phyloP scores from a whole-genome alignment of 495 filamentous ascomycete genomes.

The Aspergillus nidulans region DNA sequence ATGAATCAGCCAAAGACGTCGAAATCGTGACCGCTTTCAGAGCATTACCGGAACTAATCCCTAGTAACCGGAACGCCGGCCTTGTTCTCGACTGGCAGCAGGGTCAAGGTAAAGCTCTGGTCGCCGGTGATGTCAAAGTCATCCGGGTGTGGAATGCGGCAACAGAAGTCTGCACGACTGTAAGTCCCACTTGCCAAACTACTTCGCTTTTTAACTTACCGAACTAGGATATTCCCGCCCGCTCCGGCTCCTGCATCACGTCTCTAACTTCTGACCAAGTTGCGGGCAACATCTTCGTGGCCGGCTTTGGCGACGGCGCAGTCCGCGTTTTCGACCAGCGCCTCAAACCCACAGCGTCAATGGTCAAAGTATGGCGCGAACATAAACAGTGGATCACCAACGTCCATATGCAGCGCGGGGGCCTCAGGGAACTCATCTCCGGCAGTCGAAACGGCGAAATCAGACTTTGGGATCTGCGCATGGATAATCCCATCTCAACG shows the following conservation, averaged over 20 bases:
- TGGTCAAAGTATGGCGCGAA: slow-evolving; percentile 95
- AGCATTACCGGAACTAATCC: slow-evolving; percentile 85
- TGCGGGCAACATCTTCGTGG: slow-evolving; percentile 90
- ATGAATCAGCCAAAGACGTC: slow-evolving; percentile 61
- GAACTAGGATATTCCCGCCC: slow-evolving; percentile 78
- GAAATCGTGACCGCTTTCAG: slow-evolving; percentile 92
- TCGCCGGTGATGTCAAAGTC: slow-evolving; percentile 92
- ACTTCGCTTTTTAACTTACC: neutral
- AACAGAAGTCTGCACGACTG: slow-evolving; percentile 82
- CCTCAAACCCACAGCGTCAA: slow-evolving; percentile 69
- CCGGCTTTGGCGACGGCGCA: slow-evolving; percentile 95
- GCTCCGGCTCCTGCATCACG: slow-evolving; percentile 93
- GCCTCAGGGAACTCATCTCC: slow-evolving; percentile 80
- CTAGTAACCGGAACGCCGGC: slow-evolving; percentile 87
- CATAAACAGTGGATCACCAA: slow-evolving; percentile 92
- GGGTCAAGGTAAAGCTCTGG: slow-evolving; percentile 87
- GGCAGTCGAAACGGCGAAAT: slow-evolving; percentile 89
- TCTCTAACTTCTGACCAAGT: slow-evolving; percentile 95
- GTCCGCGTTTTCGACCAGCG: slow-evolving; percentile 93
- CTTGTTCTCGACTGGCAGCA: slow-evolving; percentile 99
- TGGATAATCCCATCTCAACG: slow-evolving; percentile 66
- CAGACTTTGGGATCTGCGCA: slow-evolving; percentile 92
- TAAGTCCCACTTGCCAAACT: slow-evolving; percentile 26
- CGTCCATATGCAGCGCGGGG: slow-evolving; percentile 95
- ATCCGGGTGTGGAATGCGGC: slow-evolving; percentile 95